These are phyloP conservation scores for Globisporangium orthogonon DNA, from an alignment of 352 stramenopile species.

Conservation along the genomic window DNA sequence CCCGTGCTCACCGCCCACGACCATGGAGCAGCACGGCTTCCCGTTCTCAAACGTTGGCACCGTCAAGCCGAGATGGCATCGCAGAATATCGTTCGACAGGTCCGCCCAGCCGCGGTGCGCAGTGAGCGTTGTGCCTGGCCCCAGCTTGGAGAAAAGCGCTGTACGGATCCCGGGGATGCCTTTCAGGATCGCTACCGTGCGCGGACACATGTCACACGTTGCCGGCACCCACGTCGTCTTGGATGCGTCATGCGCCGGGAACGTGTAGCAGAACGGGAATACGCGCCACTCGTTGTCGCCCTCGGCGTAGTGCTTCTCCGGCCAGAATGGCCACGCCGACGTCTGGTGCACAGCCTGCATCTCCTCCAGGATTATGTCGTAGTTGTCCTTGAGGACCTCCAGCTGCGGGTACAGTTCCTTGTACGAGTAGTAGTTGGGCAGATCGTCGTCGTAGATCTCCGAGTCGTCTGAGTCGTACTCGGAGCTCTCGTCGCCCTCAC, in stretches of 20 bases:
- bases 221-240: slow-evolving; percentile 79
- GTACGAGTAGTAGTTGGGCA: slow-evolving; percentile 74
- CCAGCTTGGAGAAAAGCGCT: slow-evolving; percentile 88
- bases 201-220: slow-evolving; percentile 72
- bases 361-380: slow-evolving; percentile 73
- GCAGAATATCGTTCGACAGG: slow-evolving; percentile 86
- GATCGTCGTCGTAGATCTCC: slow-evolving; percentile 64
- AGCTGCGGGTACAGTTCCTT: slow-evolving; percentile 75
- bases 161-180: slow-evolving; percentile 67
- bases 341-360: slow-evolving; percentile 49
- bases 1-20: slow-evolving; percentile 62
- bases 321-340: slow-evolving; percentile 76
- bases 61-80: slow-evolving; percentile 67
- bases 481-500: slow-evolving; percentile 21
- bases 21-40: slow-evolving; percentile 63
- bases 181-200: slow-evolving; percentile 66
- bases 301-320: slow-evolving; percentile 79
- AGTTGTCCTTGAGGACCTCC: slow-evolving; percentile 59
- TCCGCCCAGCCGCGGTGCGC: slow-evolving; percentile 85
- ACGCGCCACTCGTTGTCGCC: slow-evolving; percentile 75
- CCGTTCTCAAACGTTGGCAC: slow-evolving; percentile 55
- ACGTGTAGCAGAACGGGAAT: slow-evolving; percentile 90
- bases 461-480: slow-evolving; percentile 32
- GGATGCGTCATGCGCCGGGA: slow-evolving; percentile 77
- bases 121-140: slow-evolving; percentile 61